Conservation (phyloP, 176 grass and related monocot species). For the Oryza glumipatula region DNA sequence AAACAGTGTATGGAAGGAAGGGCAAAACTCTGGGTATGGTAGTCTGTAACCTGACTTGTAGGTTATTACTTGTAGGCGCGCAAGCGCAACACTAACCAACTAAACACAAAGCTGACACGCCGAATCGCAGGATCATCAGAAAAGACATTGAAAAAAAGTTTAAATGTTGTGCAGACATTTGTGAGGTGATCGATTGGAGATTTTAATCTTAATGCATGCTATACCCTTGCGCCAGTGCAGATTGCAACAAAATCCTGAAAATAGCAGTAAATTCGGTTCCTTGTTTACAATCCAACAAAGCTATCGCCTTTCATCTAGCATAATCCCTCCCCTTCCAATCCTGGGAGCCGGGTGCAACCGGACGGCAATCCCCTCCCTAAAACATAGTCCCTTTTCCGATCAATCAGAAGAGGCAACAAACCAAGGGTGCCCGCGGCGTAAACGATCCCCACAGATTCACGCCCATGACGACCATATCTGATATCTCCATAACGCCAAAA, state of each 20-base stretch:
- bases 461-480: neutral
- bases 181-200: neutral
- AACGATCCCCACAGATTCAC: neutral
- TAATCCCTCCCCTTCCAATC: neutral
- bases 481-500: neutral
- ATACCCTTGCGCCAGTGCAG: neutral
- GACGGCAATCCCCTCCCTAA: neutral
- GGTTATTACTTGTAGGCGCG: slow-evolving; percentile 31
- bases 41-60: slow-evolving; percentile 24
- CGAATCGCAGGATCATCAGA: neutral
- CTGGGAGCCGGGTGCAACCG: neutral
- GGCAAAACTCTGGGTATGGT: slow-evolving; percentile 6
- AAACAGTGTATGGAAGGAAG: slow-evolving; percentile 4
- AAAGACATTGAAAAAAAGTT: slow-evolving; percentile 15
- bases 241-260: neutral
- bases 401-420: neutral
- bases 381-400: neutral
- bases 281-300: slow-evolving; percentile 3
- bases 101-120: neutral
- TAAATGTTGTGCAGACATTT: neutral
- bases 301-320: neutral
- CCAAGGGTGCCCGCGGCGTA: neutral
- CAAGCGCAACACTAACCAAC: neutral
- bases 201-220: neutral
- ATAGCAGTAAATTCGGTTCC: neutral